Evolutionary conservation across 2,329 filamentous ascomycete genomes (phyloP).

Genomic region (Fusarium humuli): DNA sequence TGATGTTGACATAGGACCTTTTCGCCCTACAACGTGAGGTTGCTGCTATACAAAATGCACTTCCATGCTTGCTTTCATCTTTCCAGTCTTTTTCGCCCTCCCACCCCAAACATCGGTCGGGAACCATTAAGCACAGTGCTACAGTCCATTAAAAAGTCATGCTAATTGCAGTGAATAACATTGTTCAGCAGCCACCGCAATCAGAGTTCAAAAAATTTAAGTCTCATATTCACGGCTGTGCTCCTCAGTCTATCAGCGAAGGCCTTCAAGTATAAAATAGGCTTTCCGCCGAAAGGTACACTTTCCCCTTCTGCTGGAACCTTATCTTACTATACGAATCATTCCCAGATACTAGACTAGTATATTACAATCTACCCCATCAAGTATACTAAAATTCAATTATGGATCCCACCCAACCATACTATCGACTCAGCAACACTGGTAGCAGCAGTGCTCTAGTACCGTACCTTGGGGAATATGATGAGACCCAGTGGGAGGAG

Average conservation of each 20-base stretch:
- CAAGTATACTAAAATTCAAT: not conserved
- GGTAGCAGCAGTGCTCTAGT: not conserved
- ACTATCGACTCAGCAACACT: not conserved
- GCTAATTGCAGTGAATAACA: not conserved
- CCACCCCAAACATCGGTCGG: fast-evolving
- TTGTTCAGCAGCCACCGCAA: not conserved
- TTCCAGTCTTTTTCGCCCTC: not conserved
- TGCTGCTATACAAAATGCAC: not conserved
- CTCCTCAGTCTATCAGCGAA: not conserved
- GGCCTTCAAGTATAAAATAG: not conserved
- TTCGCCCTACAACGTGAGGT: not conserved
- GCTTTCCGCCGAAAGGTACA: no score
- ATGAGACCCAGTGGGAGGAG: not conserved
- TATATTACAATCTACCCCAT: not conserved
- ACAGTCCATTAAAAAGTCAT: not conserved
- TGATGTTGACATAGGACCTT: fast-evolving
- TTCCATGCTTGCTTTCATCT: not conserved
- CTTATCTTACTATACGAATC: not conserved
- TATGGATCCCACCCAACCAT: not conserved
- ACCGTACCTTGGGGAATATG: not conserved
- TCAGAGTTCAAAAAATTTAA: not conserved
- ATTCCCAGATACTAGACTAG: not conserved
- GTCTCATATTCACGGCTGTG: fast-evolving
- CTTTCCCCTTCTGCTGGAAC: not conserved
- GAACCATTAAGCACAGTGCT: not conserved